phyloP scores from a whole-genome alignment of 192 early-diverging fungal species.

The Gryganskiella cystojenkinii region DNA sequence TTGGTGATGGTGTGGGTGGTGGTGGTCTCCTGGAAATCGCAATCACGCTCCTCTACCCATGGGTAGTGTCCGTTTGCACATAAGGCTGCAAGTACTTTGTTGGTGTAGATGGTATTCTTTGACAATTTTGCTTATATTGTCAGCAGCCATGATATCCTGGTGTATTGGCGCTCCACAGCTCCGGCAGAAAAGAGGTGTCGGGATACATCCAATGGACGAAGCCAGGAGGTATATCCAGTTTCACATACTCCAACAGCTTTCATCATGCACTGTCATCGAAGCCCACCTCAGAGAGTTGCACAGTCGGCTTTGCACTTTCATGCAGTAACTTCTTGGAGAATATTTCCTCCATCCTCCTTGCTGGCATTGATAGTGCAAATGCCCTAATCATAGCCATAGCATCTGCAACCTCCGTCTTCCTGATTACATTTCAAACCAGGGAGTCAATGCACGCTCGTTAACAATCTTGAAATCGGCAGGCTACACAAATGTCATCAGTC shows the following conservation, averaged over 20 bases:
- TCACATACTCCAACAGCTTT: neutral
- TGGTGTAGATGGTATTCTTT: neutral
- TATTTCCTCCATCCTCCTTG: conserved; percentile 6
- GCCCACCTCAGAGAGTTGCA: neutral
- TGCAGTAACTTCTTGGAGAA: conserved; percentile 7
- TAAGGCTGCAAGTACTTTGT: conserved; percentile 4
- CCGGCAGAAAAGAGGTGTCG: neutral
- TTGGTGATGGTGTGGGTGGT: no score
- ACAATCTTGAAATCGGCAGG: conserved; percentile 10
- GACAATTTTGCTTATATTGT: conserved; percentile 1
- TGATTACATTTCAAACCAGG: conserved; percentile 13
- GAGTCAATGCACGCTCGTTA: conserved; percentile 12
- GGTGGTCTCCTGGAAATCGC: neutral
- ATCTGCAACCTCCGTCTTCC: conserved; percentile 5
- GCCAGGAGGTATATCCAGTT: no score
- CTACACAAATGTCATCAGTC: neutral
- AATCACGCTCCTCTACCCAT: conserved; percentile 2
- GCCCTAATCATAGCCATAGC: conserved; percentile 19
- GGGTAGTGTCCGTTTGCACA: neutral
- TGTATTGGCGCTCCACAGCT: neutral
- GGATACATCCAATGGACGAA: no score
- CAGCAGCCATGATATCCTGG: conserved; percentile 1
- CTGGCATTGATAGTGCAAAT: conserved; percentile 18
- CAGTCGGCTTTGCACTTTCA: neutral
- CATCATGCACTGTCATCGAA: conserved; percentile 18